phyloP scores from a whole-genome alignment of 2,329 filamentous ascomycete genomes.

The Penicillium brasilianum region DNA sequence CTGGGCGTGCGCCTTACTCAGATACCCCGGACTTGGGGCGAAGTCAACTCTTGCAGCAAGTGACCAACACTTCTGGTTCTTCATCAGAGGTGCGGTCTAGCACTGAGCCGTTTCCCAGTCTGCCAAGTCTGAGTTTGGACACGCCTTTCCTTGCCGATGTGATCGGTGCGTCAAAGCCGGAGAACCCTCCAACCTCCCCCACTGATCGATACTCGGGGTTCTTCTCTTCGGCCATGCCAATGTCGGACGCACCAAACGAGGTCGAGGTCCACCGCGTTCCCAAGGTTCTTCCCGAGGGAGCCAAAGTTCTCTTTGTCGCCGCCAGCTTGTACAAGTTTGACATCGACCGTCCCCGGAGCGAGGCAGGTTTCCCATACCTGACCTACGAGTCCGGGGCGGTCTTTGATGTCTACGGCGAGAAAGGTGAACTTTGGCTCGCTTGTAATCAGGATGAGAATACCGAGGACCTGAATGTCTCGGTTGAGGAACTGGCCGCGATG shows the following conservation, averaged over 20 bases:
- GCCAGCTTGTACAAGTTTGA: conserved; percentile 97
- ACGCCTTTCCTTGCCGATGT: conserved; percentile 51
- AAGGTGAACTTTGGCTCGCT: conserved; percentile 96
- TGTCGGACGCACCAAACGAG: conserved; percentile 66
- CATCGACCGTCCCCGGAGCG: conserved; percentile 87
- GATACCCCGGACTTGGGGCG: conserved; percentile 60
- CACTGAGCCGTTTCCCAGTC: conserved; percentile 43
- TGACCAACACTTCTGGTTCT: conserved; percentile 49
- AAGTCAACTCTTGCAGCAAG: conserved; percentile 56
- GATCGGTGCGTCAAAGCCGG: conserved; percentile 38
- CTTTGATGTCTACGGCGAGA: conserved; percentile 91
- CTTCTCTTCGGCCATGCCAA: conserved; percentile 85
- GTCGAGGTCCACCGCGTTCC: conserved; percentile 44
- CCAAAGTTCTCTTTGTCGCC: conserved; percentile 82
- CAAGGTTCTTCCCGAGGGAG: conserved; percentile 46
- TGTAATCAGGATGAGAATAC: conserved; percentile 91
- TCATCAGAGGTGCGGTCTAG: conserved; percentile 14
- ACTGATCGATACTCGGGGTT: conserved; percentile 71
- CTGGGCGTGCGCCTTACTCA: conserved; percentile 53
- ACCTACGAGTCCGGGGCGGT: conserved; percentile 96
- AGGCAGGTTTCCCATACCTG: conserved; percentile 93
- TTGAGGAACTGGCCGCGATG: neutral
- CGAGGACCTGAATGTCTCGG: conserved; percentile 29
- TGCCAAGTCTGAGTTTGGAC: conserved; percentile 52
- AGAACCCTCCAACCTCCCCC: conserved; percentile 40